Base-by-base conservation (phyloP, 2,329 filamentous ascomycete genomes). In the Penicillium sp. region DNA sequence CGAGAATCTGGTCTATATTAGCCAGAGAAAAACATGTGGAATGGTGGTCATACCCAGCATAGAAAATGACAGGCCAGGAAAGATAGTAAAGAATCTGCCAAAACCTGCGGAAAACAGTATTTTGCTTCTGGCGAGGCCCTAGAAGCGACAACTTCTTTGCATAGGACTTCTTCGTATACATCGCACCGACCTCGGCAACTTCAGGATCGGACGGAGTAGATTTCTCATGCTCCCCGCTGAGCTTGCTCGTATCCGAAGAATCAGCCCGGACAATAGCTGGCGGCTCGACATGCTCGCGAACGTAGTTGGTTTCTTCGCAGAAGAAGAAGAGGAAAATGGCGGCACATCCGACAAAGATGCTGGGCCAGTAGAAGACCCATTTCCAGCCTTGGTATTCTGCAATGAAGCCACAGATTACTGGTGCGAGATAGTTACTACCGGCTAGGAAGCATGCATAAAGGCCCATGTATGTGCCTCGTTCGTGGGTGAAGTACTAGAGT, bases 221-320 rank as follows among this genome's bases (percentile, higher is more conserved):
- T 42, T 68, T 71, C 42, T 69, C 63, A 16, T 24, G 49, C 8
- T 63, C 62, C 1, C 24, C 55, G 9, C 58, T 54, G 7, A 63
- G 49, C 1, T 58, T 55, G 49, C 44, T 55, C 1, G 52, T 24
- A 10, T 18, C 39, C 6, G 57, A 42, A 2, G 60, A 57, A 1
- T 27, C 24, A 5, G 52, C 5, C 14, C 44, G 36, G 18, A 52
- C 50, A 3, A 55, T 39, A 16, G 36, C 49, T n/a, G 51, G 22
- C n/a, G 39, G 40, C 24, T 54, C 58, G 31, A 50, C 44, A 43
- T 62, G 14, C 7, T 66, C 59, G 5, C 75, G 73, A 5, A 64
- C 61, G 57, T 79, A 82, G 66, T 81, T 83, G 3, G 81, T 82
- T 63, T 84, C 81, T 61, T 84, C 81, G 75, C 82, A 79, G 66